Evolutionary conservation across 768 basidiomycete genomes (phyloP).

Genomic region (Rhizopogon sp.): DNA sequence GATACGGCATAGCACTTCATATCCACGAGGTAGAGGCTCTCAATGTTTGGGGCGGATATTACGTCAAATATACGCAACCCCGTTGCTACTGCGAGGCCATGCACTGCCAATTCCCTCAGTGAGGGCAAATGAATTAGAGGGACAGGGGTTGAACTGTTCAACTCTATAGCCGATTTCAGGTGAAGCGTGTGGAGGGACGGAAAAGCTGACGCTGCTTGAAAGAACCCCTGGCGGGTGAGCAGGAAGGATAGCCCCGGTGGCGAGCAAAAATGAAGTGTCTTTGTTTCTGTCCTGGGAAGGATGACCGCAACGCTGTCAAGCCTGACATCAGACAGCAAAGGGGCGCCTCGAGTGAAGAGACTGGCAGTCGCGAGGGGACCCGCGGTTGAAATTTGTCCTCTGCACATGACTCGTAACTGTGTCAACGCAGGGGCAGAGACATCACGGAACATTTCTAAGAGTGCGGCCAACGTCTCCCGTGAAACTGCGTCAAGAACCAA

Average conservation of each 20-base stretch:
- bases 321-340: slow-evolving; percentile 26
- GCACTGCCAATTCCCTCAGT: slow-evolving; percentile 26
- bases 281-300: slow-evolving; percentile 15
- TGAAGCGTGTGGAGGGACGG: slow-evolving; percentile 19
- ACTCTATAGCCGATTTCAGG: slow-evolving; percentile 27
- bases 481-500: slow-evolving; percentile 26
- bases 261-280: slow-evolving; percentile 27
- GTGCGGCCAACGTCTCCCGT: slow-evolving; percentile 21
- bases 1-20: slow-evolving; percentile 20
- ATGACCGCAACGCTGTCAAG: slow-evolving; percentile 26
- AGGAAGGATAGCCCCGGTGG: slow-evolving; percentile 29
- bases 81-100: slow-evolving; percentile 23
- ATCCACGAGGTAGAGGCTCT: slow-evolving; percentile 27
- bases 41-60: slow-evolving; percentile 26
- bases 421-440: slow-evolving; percentile 21
- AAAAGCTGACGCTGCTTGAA: slow-evolving; percentile 15
- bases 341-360: slow-evolving; percentile 27
- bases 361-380: slow-evolving; percentile 18
- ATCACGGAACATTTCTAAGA: slow-evolving; percentile 19
- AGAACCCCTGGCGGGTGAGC: slow-evolving; percentile 19
- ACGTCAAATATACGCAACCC: slow-evolving; percentile 27
- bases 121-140: slow-evolving; percentile 18
- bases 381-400: slow-evolving; percentile 22
- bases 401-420: slow-evolving; percentile 24
- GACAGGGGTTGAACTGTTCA: slow-evolving; percentile 12